Percentiles rank a stretch among this genome's conserved stretches.
phyloP scores from a whole-genome alignment of 345 rosid species.

The Sisymbrium altissimum region DNA sequence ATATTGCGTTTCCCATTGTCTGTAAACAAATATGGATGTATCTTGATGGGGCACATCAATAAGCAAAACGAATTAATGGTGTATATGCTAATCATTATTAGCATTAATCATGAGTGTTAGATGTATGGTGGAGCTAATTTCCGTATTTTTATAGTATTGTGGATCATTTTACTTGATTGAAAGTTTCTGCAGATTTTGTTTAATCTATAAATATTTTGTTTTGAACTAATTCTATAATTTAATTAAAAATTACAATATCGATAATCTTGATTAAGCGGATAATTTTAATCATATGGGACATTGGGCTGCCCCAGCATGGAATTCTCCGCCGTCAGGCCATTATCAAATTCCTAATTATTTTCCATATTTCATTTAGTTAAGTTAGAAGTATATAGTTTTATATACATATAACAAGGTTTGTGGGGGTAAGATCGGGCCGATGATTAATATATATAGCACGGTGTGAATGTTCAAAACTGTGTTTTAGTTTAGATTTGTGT shows the following conservation, averaged over 20 bases:
- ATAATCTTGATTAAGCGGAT: neutral
- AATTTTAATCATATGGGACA: neutral
- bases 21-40: constrained; percentile 25
- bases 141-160: constrained; percentile 5
- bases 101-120: constrained; percentile 24
- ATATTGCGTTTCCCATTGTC: constrained; percentile 20
- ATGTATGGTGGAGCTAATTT: constrained; percentile 28
- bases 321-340: constrained; percentile 34
- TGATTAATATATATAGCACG: neutral
- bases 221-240: constrained; percentile 7
- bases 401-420: neutral
- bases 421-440: neutral
- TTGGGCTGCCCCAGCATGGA: constrained; percentile 20
- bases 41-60: constrained; percentile 22
- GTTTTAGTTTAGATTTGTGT: neutral
- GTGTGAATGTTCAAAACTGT: neutral
- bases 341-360: constrained; percentile 14
- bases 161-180: neutral
- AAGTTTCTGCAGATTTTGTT: neutral
- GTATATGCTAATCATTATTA: constrained; percentile 29
- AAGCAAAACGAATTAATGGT: constrained; percentile 23
- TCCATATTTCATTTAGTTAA: constrained; percentile 7
- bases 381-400: constrained; percentile 15
- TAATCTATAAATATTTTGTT: constrained; percentile 8
- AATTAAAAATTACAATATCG: neutral